Evolutionary conservation across 2,329 filamentous ascomycete species (phyloP).

Genomic region (Bretziella fagacearum): DNA sequence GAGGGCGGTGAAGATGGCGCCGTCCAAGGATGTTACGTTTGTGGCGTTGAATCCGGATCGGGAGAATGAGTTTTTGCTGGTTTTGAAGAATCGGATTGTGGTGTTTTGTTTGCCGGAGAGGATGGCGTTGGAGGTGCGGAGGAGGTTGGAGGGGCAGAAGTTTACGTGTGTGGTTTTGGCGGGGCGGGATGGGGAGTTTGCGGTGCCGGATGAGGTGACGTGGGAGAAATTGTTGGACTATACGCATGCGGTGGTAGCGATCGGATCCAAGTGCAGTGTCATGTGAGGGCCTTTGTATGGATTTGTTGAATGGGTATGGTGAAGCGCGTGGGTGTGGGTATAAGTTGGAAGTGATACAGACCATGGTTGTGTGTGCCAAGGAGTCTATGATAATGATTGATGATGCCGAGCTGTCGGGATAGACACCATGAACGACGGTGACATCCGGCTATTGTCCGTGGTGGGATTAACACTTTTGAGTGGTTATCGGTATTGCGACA

Average conservation of each 20-base stretch:
- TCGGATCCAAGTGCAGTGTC: constrained; percentile 10
- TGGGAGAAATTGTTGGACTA: constrained; percentile 13
- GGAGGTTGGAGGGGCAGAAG: constrained; percentile 6
- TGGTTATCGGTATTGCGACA: too few relatives aligned
- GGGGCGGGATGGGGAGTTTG: constrained; percentile 10
- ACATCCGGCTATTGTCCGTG: too few relatives aligned
- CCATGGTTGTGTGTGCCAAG: background rate
- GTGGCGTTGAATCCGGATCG: constrained; percentile 13
- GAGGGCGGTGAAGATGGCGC: constrained; percentile 7
- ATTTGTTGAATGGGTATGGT: background rate
- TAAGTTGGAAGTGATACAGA: background rate
- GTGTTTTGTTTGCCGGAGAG: constrained; percentile 11
- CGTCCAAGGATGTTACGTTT: constrained; percentile 9
- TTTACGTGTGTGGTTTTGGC: constrained; percentile 9
- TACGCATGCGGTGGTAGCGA: constrained; percentile 13
- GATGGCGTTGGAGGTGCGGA: constrained; percentile 8
- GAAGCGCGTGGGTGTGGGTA: background rate
- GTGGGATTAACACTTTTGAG: too few relatives aligned
- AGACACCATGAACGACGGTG: too few relatives aligned
- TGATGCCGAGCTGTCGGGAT: too few relatives aligned
- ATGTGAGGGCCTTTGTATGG: too few relatives aligned
- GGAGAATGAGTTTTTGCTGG: constrained; percentile 9
- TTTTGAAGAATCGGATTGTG: constrained; percentile 8
- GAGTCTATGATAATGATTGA: too few relatives aligned
- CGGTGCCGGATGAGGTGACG: constrained; percentile 7